Percentiles rank a stretch among this genome's conserved stretches.
phyloP scores from a whole-genome alignment of 768 basidiomycete species.

The Pleurotus cornucopiae region DNA sequence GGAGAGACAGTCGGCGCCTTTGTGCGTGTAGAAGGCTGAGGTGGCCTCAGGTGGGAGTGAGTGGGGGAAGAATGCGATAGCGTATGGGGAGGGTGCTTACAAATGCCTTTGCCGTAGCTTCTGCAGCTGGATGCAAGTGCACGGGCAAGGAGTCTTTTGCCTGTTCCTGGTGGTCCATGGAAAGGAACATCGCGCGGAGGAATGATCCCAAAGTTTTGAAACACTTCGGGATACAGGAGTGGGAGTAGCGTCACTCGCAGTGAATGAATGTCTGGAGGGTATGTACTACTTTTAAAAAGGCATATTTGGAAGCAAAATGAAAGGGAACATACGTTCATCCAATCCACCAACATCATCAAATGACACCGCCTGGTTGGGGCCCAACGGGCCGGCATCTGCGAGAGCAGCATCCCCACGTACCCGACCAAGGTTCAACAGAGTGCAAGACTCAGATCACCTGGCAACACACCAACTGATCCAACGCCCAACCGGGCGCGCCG shows the following conservation, averaged over 20 bases:
- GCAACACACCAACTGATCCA: slow-evolving; percentile 37
- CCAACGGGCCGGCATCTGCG: slow-evolving; percentile 93
- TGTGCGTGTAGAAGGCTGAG: slow-evolving; percentile 98
- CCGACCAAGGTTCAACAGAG: slow-evolving; percentile 85
- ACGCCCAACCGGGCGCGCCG: slow-evolving; percentile 27
- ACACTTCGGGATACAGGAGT: slow-evolving; percentile 93
- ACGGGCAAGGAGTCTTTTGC: slow-evolving; percentile 90
- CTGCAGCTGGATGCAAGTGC: slow-evolving; percentile 92
- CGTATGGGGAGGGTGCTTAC: slow-evolving; percentile 39
- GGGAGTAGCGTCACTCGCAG: slow-evolving; percentile 90
- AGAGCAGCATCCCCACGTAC: slow-evolving; percentile 62
- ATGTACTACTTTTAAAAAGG: slow-evolving; percentile 70
- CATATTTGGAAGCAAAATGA: slow-evolving; percentile 4
- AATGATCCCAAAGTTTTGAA: slow-evolving; percentile 88
- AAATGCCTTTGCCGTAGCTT: slow-evolving; percentile 80
- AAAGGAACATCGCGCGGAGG: slow-evolving; percentile 96
- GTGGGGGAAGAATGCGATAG: neutral
- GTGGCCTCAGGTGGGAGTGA: neutral
- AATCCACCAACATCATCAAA: slow-evolving; percentile 97
- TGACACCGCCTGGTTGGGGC: slow-evolving; percentile 88
- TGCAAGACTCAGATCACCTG: slow-evolving; percentile 60
- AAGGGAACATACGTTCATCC: slow-evolving; percentile 64
- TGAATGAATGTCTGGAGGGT: slow-evolving; percentile 63
- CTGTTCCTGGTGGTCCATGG: slow-evolving; percentile 97
- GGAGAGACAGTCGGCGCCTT: slow-evolving; percentile 95